Evolutionary conservation across 129 eudicot species (phyloP).

Genomic region (Centaurea solstitialis): DNA sequence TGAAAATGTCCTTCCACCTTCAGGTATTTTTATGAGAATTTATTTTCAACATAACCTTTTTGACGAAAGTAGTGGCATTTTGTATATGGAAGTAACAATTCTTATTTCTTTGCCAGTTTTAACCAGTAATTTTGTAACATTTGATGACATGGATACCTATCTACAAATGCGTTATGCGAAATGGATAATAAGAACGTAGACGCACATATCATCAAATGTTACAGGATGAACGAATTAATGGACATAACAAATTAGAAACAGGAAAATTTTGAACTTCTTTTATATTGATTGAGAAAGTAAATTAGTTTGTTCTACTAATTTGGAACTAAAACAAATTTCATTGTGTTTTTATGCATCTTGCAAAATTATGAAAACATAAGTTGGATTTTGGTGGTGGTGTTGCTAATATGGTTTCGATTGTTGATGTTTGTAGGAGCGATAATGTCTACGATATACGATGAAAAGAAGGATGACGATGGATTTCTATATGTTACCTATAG

Average conservation of each 20-base stretch:
- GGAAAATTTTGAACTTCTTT: too few species aligned
- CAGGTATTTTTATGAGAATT: constrained; percentile 40
- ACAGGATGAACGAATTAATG: neutral
- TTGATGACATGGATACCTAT: neutral
- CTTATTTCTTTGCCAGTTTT: neutral
- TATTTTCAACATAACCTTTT: too few species aligned
- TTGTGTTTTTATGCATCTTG: too few species aligned
- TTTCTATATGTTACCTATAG: constrained; percentile 76
- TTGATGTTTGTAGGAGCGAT: constrained; percentile 48
- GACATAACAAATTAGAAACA: too few species aligned
- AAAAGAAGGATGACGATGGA: constrained; percentile 74
- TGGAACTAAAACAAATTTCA: too few species aligned
- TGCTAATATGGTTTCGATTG: neutral
- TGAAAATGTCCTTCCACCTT: constrained; percentile 74
- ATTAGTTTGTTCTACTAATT: too few species aligned
- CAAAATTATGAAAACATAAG: neutral
- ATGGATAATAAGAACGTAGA: too few species aligned
- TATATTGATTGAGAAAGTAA: too few species aligned
- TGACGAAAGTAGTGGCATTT: too few species aligned
- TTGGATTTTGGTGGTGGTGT: neutral
- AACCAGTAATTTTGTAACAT: neutral
- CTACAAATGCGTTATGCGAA: neutral
- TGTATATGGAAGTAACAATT: too few species aligned
- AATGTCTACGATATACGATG: constrained; percentile 68
- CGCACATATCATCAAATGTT: neutral